phyloP scores from a whole-genome alignment of 2,329 filamentous ascomycete species.

The Ophiostoma populinum region DNA sequence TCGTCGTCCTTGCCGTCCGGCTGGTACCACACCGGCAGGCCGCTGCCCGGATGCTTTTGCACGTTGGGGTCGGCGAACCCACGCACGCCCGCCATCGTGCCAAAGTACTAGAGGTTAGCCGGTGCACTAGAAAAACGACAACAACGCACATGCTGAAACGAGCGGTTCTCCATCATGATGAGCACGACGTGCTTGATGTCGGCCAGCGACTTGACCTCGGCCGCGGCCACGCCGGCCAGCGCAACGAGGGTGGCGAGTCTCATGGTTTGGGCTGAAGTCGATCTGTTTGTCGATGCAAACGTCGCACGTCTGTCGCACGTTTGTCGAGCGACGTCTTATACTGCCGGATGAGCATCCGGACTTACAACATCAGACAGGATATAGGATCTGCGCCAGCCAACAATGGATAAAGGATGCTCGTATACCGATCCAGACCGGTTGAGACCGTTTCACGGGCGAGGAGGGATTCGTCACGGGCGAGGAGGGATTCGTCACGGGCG shows the following conservation, averaged over 20 bases:
- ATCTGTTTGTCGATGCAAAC: no score
- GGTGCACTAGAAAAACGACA: not conserved
- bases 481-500: no score
- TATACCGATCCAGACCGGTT: no score
- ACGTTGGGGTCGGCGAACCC: conserved; percentile 38
- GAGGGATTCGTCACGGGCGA: no score
- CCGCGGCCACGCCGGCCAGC: conserved; percentile 11
- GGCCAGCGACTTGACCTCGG: conserved; percentile 22
- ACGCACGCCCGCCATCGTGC: conserved; percentile 34
- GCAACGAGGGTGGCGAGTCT: conserved; percentile 5
- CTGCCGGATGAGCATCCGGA: no score
- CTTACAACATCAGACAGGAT: no score
- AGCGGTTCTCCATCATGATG: conserved; percentile 32
- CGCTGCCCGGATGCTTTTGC: conserved; percentile 26
- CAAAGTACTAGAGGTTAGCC: conserved; percentile 28
- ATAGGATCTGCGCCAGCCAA: no score
- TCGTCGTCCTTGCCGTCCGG: no score
- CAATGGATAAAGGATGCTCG: no score
- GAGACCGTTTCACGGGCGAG: no score
- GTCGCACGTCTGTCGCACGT: no score
- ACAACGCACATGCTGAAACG: conserved; percentile 17
- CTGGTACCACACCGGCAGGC: conserved; percentile 30
- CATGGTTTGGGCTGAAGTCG: conserved; percentile 8
- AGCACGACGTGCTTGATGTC: conserved; percentile 40
- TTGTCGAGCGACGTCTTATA: no score